Conservation (phyloP, 164 flowering plant species). For the Vitis rotundifolia region DNA sequence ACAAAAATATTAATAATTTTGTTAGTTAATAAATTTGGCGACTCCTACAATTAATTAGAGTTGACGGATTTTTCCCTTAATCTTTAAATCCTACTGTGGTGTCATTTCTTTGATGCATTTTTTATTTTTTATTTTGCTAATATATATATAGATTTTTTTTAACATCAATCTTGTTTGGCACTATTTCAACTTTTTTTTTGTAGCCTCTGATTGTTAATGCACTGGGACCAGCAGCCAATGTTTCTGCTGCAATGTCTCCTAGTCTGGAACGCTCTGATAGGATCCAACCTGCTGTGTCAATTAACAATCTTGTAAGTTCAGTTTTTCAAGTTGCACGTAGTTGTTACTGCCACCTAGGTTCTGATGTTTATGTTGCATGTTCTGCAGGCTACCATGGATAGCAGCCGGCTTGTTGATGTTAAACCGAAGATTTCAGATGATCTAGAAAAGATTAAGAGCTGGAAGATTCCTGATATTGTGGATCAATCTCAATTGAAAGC, state of each 20-base stretch:
- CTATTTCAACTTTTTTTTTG: background rate
- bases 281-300: conserved; percentile 38
- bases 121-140: no score
- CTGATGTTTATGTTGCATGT: background rate
- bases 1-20: no score
- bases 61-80: no score
- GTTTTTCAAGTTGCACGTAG: background rate
- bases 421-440: conserved; percentile 50
- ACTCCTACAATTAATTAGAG: no score
- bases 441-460: conserved; percentile 40
- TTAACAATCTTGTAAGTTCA: conserved; percentile 36
- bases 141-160: no score
- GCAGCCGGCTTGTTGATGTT: conserved; percentile 44
- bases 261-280: conserved; percentile 43
- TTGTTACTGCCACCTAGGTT: background rate
- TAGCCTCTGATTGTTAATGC: conserved; percentile 49
- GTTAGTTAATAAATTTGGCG: no score
- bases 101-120: no score
- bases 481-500: conserved; percentile 47
- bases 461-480: conserved; percentile 49
- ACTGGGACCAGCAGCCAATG: conserved; percentile 37
- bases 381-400: conserved; percentile 39
- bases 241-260: conserved; percentile 30
- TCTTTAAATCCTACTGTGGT: no score
- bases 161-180: no score